Evolutionary conservation across 495 filamentous ascomycete genomes (phyloP), one percentile per base, ranked within the genome.

Genomic region (Aspergillus sparsus): DNA sequence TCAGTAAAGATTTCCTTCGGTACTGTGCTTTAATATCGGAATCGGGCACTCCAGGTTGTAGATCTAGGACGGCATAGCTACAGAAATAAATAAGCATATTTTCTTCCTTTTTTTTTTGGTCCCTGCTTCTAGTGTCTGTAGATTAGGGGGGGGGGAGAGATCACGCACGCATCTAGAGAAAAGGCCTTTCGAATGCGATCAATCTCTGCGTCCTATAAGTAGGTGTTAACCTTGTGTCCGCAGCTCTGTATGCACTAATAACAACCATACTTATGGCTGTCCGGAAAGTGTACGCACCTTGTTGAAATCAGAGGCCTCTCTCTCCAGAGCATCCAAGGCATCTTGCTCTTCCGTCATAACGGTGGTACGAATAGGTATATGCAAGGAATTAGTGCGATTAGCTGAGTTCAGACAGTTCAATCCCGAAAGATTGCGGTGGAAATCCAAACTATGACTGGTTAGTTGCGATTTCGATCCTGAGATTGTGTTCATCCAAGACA

Each of bases 21-120:
- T 97, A 99, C 71, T 83, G 80, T 60, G 86, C 76, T 76, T 97
- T 98, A 80, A 99, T 98, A 77, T 98, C 95, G 55, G 91, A 92
- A 66, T 97, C 94, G 27, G 94, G 85, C 36, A 96, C 90, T 69
- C 94, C 94, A 7, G 94, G 94, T 74, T 96, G 92, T 57, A 99
- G 87, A 74, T 95, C 94, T 31, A 99, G 89, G 58, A 98, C 91
- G 46, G 92, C 89, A 78, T 98, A 98, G 66, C 89, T 91, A 45
- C 27, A 7, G 32, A 32, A 5, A 13, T 16, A 12, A 62, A 27
- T 27, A 3, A 27, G 21, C 21, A 27, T 27, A 27, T 27, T 27
- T 27, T 27, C 21, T 27, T 27, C 3, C 21, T 27, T 27, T 27
- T 27, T 27, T 27, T 27, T 27, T 27, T 27, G n/a, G n/a, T 27